Evolutionary conservation across 1,139 yeast genomes (phyloP).

Genomic region (Wickerhamiella pararugosa): DNA sequence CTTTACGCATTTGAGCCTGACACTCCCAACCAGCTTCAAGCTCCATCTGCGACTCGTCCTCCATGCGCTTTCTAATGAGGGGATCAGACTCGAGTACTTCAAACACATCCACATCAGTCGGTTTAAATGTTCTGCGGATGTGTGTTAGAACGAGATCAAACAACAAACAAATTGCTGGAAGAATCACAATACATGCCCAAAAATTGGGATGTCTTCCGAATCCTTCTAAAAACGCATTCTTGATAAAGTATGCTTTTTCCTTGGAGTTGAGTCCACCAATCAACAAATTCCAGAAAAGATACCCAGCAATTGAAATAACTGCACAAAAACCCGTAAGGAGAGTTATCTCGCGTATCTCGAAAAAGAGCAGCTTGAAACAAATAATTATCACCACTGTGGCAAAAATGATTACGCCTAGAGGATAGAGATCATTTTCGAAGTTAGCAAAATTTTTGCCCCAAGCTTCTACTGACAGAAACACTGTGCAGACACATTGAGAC

Average conservation of each 20-base stretch:
- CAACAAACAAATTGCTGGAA: conserved; percentile 33
- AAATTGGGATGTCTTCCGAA: conserved; percentile 72
- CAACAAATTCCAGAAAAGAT: conserved; percentile 72
- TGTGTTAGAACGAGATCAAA: conserved; percentile 53
- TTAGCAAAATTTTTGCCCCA: conserved; percentile 74
- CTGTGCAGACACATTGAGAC: conserved; percentile 51
- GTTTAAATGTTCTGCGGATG: conserved; percentile 39
- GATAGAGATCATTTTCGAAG: conserved; percentile 60
- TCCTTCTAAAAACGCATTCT: conserved; percentile 45
- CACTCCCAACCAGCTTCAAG: conserved; percentile 66
- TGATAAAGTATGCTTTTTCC: conserved; percentile 56
- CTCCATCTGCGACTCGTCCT: conserved; percentile 55
- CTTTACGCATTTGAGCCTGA: conserved; percentile 13
- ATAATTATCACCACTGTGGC: conserved; percentile 58
- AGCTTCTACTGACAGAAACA: conserved; percentile 48
- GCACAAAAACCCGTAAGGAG: conserved; percentile 58
- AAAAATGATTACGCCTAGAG: conserved; percentile 63
- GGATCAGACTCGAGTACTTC: conserved; percentile 60
- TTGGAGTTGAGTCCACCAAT: conserved; percentile 53
- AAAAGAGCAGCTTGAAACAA: conserved; percentile 59
- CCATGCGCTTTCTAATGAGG: conserved; percentile 53
- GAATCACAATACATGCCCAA: conserved; percentile 64
- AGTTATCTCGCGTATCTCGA: conserved; percentile 75
- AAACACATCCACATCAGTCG: conserved; percentile 68
- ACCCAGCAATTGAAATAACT: conserved; percentile 69